Conservation (phyloP, 2,329 filamentous ascomycete genomes). For the Cladosporium sp. region DNA sequence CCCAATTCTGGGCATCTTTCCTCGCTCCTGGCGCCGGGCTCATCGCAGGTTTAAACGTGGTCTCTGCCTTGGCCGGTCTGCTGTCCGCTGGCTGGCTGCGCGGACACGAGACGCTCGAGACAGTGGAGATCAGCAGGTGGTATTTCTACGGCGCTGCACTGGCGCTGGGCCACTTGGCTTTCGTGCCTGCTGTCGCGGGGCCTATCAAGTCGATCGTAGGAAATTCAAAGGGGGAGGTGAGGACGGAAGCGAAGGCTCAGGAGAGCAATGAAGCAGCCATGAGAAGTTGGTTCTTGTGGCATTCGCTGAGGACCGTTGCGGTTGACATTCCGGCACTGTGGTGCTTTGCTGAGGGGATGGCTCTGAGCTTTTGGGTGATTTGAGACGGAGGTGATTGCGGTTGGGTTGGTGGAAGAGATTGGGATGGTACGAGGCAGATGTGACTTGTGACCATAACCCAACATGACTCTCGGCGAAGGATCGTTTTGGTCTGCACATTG, state of each 20-base stretch:
- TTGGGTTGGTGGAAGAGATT: too few relatives aligned
- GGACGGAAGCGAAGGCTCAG: slow-evolving; percentile 15
- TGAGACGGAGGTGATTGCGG: not conserved
- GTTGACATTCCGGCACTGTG: slow-evolving; percentile 24
- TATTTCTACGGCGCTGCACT: slow-evolving; percentile 24
- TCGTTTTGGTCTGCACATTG: too few relatives aligned
- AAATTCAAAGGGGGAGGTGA: slow-evolving; percentile 13
- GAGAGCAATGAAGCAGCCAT: slow-evolving; percentile 19
- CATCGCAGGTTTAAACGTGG: slow-evolving; percentile 17
- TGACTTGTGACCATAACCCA: too few relatives aligned
- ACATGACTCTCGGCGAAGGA: too few relatives aligned
- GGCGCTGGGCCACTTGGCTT: slow-evolving; percentile 23
- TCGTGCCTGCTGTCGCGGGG: slow-evolving; percentile 11
- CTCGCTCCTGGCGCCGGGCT: slow-evolving; percentile 19
- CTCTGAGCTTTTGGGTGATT: slow-evolving; percentile 21
- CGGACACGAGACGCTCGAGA: slow-evolving; percentile 22
- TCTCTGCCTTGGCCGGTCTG: slow-evolving; percentile 17
- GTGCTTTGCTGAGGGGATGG: slow-evolving; percentile 26
- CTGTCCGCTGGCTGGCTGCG: slow-evolving; percentile 22
- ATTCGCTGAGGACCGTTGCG: slow-evolving; percentile 22
- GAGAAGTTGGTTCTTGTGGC: slow-evolving; percentile 23
- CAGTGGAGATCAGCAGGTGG: slow-evolving; percentile 21
- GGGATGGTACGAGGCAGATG: too few relatives aligned
- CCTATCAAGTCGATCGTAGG: slow-evolving; percentile 14
- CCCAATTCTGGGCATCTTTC: slow-evolving; percentile 22